A percentile compares a stretch with the other conserved stretches of the same genome.
Conservation (phyloP, 2,329 filamentous ascomycete genomes). For the Penicillium hesseltinei region DNA sequence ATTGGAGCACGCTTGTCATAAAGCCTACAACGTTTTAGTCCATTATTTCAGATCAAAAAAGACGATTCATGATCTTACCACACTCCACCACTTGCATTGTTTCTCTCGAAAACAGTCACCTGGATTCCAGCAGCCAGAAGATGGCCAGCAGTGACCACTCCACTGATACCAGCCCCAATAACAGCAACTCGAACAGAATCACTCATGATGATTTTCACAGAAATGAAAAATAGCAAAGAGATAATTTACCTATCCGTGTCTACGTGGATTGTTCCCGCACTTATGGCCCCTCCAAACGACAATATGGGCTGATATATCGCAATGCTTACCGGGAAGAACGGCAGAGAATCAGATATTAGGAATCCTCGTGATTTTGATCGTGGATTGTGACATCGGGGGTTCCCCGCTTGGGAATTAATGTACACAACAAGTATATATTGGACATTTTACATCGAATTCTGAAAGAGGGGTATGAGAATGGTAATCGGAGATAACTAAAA, state of each 20-base stretch:
- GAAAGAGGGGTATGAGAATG: constrained; percentile 11
- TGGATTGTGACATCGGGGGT: constrained; percentile 25
- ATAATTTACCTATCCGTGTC: background rate
- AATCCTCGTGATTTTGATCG: constrained; percentile 23
- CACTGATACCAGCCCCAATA: constrained; percentile 54
- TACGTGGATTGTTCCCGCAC: background rate
- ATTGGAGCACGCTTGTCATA: constrained; percentile 51
- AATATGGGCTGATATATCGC: constrained; percentile 11
- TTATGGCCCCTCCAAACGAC: constrained; percentile 4
- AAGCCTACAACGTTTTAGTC: constrained; percentile 37
- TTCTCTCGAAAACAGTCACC: constrained; percentile 56
- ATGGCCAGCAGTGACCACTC: constrained; percentile 49
- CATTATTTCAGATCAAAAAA: background rate
- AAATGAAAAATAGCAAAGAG: background rate
- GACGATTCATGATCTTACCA: constrained; percentile 45
- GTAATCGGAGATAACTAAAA: background rate
- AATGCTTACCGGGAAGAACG: constrained; percentile 10
- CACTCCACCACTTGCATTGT: constrained; percentile 52
- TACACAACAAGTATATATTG: background rate
- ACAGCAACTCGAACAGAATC: constrained; percentile 41
- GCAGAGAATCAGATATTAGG: background rate
- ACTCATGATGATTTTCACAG: constrained; percentile 17
- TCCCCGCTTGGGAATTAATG: background rate
- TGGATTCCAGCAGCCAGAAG: constrained; percentile 47
- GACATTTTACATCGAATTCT: background rate